Percentiles rank a stretch among this genome's conserved stretches.
Conservation (phyloP, 805 yeast species). For the Candida multigemmis region DNA sequence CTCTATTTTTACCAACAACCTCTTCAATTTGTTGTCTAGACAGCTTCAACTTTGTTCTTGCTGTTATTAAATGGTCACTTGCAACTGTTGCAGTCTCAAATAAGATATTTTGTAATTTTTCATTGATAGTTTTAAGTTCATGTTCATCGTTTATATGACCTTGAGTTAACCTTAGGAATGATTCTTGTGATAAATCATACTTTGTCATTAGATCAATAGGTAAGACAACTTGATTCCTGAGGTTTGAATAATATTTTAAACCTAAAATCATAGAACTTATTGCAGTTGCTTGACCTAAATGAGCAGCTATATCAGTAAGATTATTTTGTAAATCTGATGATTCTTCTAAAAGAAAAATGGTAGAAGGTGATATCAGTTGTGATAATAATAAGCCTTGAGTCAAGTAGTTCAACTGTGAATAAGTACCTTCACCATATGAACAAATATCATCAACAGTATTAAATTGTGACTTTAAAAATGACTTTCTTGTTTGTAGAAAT, state of each 20-base stretch:
- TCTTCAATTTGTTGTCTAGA: constrained; percentile 27
- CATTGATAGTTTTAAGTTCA: constrained; percentile 15
- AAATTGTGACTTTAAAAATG: constrained; percentile 41
- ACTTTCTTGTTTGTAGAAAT: constrained; percentile 49
- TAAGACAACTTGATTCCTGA: constrained; percentile 42
- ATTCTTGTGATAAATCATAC: constrained; percentile 54
- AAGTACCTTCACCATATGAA: constrained; percentile 72
- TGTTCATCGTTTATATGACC: constrained; percentile 27
- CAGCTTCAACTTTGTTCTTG: constrained; percentile 43
- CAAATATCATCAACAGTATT: constrained; percentile 49
- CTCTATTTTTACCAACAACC: constrained; percentile 12
- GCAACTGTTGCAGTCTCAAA: constrained; percentile 68
- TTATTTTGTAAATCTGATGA: constrained; percentile 33
- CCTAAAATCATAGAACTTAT: constrained; percentile 59
- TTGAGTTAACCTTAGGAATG: constrained; percentile 38
- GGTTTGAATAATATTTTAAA: constrained; percentile 44
- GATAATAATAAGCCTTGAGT: constrained; percentile 53
- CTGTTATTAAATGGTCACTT: constrained; percentile 70
- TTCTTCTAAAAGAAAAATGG: constrained; percentile 37
- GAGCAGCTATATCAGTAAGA: constrained; percentile 61
- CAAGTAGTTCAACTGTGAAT: constrained; percentile 64
- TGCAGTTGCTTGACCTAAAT: constrained; percentile 75
- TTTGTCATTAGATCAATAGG: constrained; percentile 56
- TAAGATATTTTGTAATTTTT: constrained; percentile 45
- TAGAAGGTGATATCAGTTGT: constrained; percentile 48